A percentile compares a stretch with the other conserved stretches of the same genome.
Evolutionary conservation across 176 grass and related monocot species (phyloP).

Genomic region (Carex cristatella): DNA sequence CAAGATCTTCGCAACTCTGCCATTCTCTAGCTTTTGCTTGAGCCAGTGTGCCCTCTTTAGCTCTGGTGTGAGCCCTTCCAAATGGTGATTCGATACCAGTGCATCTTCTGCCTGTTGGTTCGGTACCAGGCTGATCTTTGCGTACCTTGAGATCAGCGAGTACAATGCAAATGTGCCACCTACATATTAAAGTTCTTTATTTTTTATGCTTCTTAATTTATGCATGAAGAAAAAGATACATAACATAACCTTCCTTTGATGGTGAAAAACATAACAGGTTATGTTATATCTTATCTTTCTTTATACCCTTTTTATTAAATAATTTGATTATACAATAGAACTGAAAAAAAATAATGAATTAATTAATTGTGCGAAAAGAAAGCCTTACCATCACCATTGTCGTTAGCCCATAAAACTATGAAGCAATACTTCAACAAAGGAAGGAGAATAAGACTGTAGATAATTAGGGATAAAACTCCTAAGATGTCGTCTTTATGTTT

Average conservation of each 20-base stretch:
- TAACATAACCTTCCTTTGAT: not conserved
- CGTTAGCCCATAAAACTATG: conserved; percentile 60
- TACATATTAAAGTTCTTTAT: conserved; percentile 4
- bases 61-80: conserved; percentile 28
- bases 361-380: not conserved
- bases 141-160: conserved; percentile 54
- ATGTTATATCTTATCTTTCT: not conserved
- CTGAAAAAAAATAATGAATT: not conserved
- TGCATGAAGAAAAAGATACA: too few species aligned
- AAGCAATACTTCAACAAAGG: conserved; percentile 73
- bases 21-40: conserved; percentile 51
- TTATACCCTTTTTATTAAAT: not conserved
- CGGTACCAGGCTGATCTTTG: conserved; percentile 55
- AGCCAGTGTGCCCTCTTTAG: conserved; percentile 47
- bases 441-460: conserved; percentile 54
- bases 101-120: conserved; percentile 66
- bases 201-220: not conserved
- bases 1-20: conserved; percentile 33
- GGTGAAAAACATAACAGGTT: not conserved
- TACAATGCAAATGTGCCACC: conserved; percentile 84
- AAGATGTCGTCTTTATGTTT: conserved; percentile 38
- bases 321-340: not conserved
- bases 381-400: conserved; percentile 63
- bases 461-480: conserved; percentile 58
- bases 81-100: conserved; percentile 46